These are phyloP conservation scores for Gilbertella persicaria DNA, from an alignment of 371 early-diverging fungal species.

Conservation along the genomic window DNA sequence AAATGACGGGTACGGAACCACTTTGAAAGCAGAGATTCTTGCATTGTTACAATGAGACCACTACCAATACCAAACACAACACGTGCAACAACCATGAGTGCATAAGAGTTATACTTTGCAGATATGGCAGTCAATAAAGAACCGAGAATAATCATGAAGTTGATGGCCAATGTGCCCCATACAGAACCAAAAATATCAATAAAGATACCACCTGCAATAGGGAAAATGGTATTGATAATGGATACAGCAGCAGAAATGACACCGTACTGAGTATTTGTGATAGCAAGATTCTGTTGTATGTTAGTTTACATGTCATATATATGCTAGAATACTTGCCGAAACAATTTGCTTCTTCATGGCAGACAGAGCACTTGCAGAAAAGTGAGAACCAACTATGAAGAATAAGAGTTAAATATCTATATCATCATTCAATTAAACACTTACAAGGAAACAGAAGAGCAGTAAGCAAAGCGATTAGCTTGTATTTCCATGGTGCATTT, in stretches of 20 bases:
- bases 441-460: conserved; percentile 46
- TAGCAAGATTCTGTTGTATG: conserved; percentile 27
- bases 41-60: conserved; percentile 58
- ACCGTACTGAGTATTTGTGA: conserved; percentile 56
- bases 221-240: conserved; percentile 57
- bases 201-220: conserved; percentile 51
- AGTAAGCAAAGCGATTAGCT: conserved; percentile 36
- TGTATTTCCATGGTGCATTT: conserved; percentile 45
- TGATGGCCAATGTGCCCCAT: conserved; percentile 50
- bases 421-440: neutral
- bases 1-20: conserved; percentile 56
- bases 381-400: conserved; percentile 69
- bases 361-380: conserved; percentile 71
- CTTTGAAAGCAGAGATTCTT: conserved; percentile 58
- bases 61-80: conserved; percentile 58
- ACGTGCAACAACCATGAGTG: conserved; percentile 52
- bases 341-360: conserved; percentile 68
- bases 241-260: conserved; percentile 50
- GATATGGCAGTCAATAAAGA: conserved; percentile 50
- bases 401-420: neutral
- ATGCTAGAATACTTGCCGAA: conserved; percentile 38
- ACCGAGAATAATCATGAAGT: conserved; percentile 44
- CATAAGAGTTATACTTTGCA: conserved; percentile 37
- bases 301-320: neutral
- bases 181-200: conserved; percentile 55